phyloP scores from a whole-genome alignment of 2,329 filamentous ascomycete species.

The Elsinoe fawcettii region DNA sequence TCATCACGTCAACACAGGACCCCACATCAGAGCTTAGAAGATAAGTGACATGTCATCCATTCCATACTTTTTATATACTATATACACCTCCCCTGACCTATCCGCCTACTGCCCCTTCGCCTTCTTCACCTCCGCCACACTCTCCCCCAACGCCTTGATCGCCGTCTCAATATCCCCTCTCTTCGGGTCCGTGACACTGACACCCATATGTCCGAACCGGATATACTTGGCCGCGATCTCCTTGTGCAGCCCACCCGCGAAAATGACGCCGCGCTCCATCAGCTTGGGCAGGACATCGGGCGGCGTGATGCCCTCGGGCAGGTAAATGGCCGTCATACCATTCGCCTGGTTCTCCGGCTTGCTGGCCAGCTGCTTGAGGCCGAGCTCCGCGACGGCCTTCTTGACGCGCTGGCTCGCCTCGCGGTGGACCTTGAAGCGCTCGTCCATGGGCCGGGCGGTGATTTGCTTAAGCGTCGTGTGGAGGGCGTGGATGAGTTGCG shows the following conservation, averaged over 20 bases:
- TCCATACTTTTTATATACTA: neutral
- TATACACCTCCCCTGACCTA: neutral
- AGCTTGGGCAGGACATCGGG: constrained; percentile 79
- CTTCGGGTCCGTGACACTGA: constrained; percentile 75
- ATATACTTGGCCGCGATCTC: constrained; percentile 91
- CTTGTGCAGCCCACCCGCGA: constrained; percentile 92
- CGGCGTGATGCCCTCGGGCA: constrained; percentile 74
- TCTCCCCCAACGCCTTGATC: constrained; percentile 66
- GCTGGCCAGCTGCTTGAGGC: constrained; percentile 75
- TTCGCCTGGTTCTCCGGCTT: constrained; percentile 89
- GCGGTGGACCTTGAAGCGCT: constrained; percentile 76
- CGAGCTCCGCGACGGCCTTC: constrained; percentile 68
- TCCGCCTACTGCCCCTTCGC: constrained; percentile 12
- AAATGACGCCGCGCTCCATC: constrained; percentile 79
- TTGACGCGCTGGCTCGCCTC: constrained; percentile 79
- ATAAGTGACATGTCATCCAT: neutral
- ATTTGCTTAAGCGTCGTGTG: constrained; percentile 86
- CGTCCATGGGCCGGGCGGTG: constrained; percentile 66
- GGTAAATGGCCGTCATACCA: constrained; percentile 95
- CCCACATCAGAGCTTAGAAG: too few species aligned
- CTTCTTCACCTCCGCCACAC: constrained; percentile 56
- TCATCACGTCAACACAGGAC: too few species aligned
- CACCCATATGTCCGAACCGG: constrained; percentile 95
- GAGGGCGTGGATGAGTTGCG: constrained; percentile 85
- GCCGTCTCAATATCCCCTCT: constrained; percentile 79